Conservation (phyloP, 2,329 filamentous ascomycete species). For the Gnomoniopsis sp. region DNA sequence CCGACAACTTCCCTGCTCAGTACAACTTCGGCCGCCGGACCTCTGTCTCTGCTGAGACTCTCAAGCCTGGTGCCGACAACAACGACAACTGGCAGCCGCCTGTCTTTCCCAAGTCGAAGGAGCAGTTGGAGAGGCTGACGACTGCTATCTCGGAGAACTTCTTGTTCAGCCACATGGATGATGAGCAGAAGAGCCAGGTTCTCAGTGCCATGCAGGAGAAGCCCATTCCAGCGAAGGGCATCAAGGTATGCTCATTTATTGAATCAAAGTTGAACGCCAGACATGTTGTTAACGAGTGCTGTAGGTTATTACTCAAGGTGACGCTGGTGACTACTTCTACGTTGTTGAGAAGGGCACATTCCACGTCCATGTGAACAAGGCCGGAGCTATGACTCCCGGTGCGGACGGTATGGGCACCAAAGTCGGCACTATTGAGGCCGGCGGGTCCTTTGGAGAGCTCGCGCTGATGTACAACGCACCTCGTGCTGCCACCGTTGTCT, state of each 20-base stretch:
- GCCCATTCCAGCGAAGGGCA: slow-evolving; percentile 86
- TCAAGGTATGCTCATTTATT: slow-evolving; percentile 48
- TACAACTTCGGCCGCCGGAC: slow-evolving; percentile 93
- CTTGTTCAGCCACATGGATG: slow-evolving; percentile 89
- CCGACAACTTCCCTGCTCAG: slow-evolving; percentile 78
- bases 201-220: slow-evolving; percentile 92
- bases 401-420: slow-evolving; percentile 77
- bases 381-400: slow-evolving; percentile 75
- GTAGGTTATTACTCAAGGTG: slow-evolving; percentile 91
- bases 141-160: slow-evolving; percentile 86
- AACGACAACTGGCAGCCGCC: slow-evolving; percentile 91
- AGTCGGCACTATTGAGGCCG: slow-evolving; percentile 77
- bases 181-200: slow-evolving; percentile 85
- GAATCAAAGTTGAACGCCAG: not conserved
- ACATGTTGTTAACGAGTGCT: slow-evolving; percentile 2
- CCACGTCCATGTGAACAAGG: slow-evolving; percentile 82
- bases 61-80: slow-evolving; percentile 80
- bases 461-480: slow-evolving; percentile 99
- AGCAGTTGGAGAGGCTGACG: slow-evolving; percentile 77
- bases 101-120: slow-evolving; percentile 74
- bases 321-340: slow-evolving; percentile 97
- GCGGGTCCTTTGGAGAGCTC: slow-evolving; percentile 93
- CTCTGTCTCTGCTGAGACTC: slow-evolving; percentile 93
- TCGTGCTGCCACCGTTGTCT: slow-evolving; percentile 89
- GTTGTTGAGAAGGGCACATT: slow-evolving; percentile 89